A percentile compares a stretch with the other conserved stretches of the same genome.
These are phyloP conservation scores for Podosphaera leucotricha DNA, from an alignment of 2,329 filamentous ascomycete genomes.

Conservation along the genomic window DNA sequence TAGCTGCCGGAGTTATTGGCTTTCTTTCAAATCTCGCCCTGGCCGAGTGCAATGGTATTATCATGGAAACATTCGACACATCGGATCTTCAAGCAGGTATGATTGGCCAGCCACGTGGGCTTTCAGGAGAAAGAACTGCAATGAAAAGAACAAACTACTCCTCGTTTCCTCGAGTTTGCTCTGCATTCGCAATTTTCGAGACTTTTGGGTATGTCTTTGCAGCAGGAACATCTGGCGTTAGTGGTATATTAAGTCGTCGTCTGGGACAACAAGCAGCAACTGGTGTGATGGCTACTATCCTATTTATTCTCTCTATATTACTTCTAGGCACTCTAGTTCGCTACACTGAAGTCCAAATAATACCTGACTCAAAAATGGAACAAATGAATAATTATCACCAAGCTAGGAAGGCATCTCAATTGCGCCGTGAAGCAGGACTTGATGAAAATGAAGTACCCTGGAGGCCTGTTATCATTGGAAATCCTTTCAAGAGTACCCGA, in stretches of 20 bases:
- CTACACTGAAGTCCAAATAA: conserved; percentile 42
- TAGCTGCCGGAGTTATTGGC: conserved; percentile 41
- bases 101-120: conserved; percentile 29
- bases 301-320: conserved; percentile 39
- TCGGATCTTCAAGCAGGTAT: conserved; percentile 54
- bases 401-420: conserved; percentile 24
- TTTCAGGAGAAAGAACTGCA: conserved; percentile 21
- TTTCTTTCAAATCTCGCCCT: conserved; percentile 52
- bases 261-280: conserved; percentile 45
- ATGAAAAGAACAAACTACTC: conserved; percentile 44
- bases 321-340: conserved; percentile 38
- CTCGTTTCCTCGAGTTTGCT: conserved; percentile 48
- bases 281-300: conserved; percentile 41
- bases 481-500: conserved; percentile 42
- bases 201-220: conserved; percentile 45
- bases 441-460: conserved; percentile 24
- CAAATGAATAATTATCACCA: conserved; percentile 30
- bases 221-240: conserved; percentile 41
- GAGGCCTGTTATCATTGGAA: conserved; percentile 48
- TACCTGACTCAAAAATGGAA: conserved; percentile 33
- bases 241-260: conserved; percentile 40
- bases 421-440: conserved; percentile 13
- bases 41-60: conserved; percentile 49
- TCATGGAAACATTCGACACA: conserved; percentile 68
- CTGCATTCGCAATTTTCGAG: conserved; percentile 49